A percentile compares a stretch with the other conserved stretches of the same genome.
These are phyloP conservation scores for Suhomyces chickasaworum DNA, from an alignment of 1,139 yeast genomes.

Conservation along the genomic window DNA sequence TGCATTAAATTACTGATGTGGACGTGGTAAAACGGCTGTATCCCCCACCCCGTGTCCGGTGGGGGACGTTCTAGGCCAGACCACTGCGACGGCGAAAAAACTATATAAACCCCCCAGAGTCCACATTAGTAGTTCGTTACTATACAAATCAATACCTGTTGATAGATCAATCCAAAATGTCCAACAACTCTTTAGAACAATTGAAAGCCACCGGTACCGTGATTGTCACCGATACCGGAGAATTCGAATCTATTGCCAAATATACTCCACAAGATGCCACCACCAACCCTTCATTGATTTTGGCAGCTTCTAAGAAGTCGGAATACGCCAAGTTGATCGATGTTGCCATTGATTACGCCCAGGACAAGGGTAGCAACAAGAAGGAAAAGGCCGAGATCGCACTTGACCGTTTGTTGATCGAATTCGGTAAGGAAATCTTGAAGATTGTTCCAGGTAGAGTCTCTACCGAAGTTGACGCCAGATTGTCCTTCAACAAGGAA, in stretches of 20 bases:
- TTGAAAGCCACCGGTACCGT: constrained; percentile 93
- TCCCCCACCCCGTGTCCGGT: constrained; percentile 1
- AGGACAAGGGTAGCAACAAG: constrained; percentile 56
- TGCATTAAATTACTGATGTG: neutral
- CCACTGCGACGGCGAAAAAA: constrained; percentile 5
- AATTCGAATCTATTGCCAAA: constrained; percentile 95
- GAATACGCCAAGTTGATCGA: constrained; percentile 90
- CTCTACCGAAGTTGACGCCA: constrained; percentile 98
- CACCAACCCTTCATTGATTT: constrained; percentile 96
- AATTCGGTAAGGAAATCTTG: constrained; percentile 92
- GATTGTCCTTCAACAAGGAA: constrained; percentile 91
- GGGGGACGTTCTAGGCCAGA: neutral
- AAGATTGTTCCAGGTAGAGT: constrained; percentile 98
- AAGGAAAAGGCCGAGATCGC: constrained; percentile 65
- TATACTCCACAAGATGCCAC: constrained; percentile 99
- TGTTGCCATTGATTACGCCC: constrained; percentile 85
- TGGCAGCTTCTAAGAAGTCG: constrained; percentile 92
- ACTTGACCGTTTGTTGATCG: constrained; percentile 88
- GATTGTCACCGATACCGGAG: constrained; percentile 99
- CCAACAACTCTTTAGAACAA: constrained; percentile 80
- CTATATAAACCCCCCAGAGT: constrained; percentile 7
- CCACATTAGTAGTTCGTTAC: neutral
- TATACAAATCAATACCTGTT: neutral
- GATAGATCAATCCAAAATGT: constrained; percentile 14
- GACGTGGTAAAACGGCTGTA: neutral